A percentile compares a stretch with the other conserved stretches of the same genome.
Evolutionary conservation across 257 asterid species (phyloP).

Genomic region (Nicotiana tabacum): DNA sequence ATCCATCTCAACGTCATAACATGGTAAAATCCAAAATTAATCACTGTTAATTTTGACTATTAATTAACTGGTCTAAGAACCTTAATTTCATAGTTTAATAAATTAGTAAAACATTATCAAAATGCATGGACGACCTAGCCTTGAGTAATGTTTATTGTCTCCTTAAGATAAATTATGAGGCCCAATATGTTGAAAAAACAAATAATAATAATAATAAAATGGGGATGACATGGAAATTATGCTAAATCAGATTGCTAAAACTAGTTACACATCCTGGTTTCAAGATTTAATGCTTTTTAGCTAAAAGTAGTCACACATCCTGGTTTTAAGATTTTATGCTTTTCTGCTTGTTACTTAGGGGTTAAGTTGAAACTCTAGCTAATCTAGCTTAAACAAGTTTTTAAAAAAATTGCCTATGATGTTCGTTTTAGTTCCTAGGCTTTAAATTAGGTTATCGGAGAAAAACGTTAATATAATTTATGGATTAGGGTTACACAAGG

Average conservation of each 20-base stretch:
- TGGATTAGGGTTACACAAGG: not conserved
- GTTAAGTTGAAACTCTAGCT: not conserved
- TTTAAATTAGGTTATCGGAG: not conserved
- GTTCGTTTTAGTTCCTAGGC: slow-evolving; percentile 3
- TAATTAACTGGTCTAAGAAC: no score
- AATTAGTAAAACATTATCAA: no score
- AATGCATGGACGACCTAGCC: no score
- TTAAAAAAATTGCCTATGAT: not conserved
- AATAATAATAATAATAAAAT: no score
- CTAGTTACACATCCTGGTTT: not conserved
- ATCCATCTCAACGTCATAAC: no score
- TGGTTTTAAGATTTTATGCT: not conserved
- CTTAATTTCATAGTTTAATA: not conserved
- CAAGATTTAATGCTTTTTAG: not conserved
- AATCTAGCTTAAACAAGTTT: not conserved
- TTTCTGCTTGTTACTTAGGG: not conserved
- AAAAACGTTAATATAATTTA: not conserved
- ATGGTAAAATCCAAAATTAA: no score
- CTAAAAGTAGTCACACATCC: not conserved
- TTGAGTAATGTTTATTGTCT: not conserved
- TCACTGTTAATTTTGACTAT: no score
- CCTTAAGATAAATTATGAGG: no score
- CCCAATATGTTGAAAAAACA: not conserved
- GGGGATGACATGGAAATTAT: not conserved
- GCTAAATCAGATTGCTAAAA: not conserved